phyloP scores from a whole-genome alignment of 345 rosid species.

The Linum usitatissimum region DNA sequence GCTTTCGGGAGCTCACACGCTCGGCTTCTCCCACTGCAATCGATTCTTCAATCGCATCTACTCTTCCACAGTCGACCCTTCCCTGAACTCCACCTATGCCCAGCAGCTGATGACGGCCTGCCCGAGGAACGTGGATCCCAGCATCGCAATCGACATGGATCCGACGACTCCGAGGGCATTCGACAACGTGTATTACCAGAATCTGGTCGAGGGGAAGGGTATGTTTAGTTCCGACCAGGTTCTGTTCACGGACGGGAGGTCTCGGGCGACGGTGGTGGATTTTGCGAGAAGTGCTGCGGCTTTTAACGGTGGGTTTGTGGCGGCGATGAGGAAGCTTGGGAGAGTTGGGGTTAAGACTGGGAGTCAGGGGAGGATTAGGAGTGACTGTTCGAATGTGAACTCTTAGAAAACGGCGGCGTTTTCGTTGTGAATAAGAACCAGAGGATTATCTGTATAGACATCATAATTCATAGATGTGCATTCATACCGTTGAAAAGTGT shows the following conservation, averaged over 20 bases:
- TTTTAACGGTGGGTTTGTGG: constrained; percentile 47
- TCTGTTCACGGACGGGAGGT: constrained; percentile 35
- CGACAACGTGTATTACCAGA: constrained; percentile 62
- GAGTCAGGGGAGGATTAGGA: constrained; percentile 49
- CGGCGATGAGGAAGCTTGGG: constrained; percentile 74
- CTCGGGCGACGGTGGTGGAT: constrained; percentile 41
- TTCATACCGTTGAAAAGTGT: too few relatives aligned
- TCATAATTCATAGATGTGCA: too few relatives aligned
- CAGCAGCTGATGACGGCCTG: constrained; percentile 43
- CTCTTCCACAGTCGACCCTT: constrained; percentile 49
- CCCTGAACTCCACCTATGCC: constrained; percentile 46
- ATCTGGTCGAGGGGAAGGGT: constrained; percentile 64
- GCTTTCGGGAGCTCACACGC: constrained; percentile 82
- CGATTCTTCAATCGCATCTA: constrained; percentile 58
- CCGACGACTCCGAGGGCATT: constrained; percentile 37
- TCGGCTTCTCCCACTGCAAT: constrained; percentile 78
- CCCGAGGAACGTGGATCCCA: constrained; percentile 41
- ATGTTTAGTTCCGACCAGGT: constrained; percentile 61
- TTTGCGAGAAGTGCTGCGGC: constrained; percentile 45
- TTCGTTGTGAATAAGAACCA: too few relatives aligned
- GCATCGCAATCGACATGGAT: constrained; percentile 47
- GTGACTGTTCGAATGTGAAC: constrained; percentile 52
- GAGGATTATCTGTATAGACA: too few relatives aligned
- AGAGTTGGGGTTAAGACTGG: constrained; percentile 63
- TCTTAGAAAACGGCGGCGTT: constrained; percentile 10